Evolutionary conservation across 208 protist genomes (phyloP).

Genomic region (Wallacemonas sp.): DNA sequence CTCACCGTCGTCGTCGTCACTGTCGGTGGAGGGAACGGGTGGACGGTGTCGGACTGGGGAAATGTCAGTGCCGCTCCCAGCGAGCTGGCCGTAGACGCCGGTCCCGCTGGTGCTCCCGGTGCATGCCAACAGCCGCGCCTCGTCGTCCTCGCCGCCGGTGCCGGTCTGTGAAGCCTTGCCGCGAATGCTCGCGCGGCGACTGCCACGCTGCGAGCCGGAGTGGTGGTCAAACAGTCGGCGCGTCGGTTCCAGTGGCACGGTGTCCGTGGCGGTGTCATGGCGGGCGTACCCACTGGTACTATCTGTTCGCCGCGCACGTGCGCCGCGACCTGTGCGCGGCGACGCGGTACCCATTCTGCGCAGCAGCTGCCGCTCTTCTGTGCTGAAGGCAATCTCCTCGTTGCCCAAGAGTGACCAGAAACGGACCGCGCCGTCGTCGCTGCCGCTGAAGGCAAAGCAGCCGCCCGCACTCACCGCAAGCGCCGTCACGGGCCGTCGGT

Average conservation of each 20-base stretch:
- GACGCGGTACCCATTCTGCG: not conserved
- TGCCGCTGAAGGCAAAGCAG: conserved; percentile 60
- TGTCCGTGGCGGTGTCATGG: not conserved
- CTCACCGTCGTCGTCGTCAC: not conserved
- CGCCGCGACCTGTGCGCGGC: not conserved
- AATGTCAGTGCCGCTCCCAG: conserved; percentile 16
- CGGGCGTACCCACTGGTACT: not conserved
- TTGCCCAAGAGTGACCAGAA: conserved; percentile 60
- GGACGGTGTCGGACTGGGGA: conserved; percentile 10
- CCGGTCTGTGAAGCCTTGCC: not conserved
- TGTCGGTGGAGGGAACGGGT: not conserved
- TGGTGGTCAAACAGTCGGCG: not conserved
- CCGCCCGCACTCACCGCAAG: conserved; percentile 40
- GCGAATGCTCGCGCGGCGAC: not conserved
- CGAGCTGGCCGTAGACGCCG: conserved; percentile 9
- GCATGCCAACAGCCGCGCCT: conserved; percentile 12
- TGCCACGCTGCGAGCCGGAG: not conserved
- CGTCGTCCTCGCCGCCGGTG: conserved; percentile 4
- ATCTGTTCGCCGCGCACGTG: not conserved
- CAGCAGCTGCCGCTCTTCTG: conserved; percentile 22
- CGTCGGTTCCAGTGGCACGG: not conserved
- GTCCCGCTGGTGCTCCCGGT: conserved; percentile 1
- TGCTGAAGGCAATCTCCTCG: conserved; percentile 31
- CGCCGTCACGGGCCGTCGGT: conserved; percentile 33
- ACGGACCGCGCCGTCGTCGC: conserved; percentile 61